Conservation (phyloP, 805 yeast species). For the Debaryomyces castellii region DNA sequence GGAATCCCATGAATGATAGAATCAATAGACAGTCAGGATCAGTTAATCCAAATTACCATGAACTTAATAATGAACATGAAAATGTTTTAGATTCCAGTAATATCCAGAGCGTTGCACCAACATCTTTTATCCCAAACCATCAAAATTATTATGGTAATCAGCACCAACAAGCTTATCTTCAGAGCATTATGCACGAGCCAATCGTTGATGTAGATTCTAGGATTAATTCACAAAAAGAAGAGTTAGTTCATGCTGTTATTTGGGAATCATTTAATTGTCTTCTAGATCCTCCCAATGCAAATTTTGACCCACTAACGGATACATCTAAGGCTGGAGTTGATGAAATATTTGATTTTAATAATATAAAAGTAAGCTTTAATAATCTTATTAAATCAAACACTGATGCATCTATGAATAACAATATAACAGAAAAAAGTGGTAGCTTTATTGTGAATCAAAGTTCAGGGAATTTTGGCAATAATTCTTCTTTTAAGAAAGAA, state of each 20-base stretch:
- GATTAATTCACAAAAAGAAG: background rate
- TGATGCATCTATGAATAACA: background rate
- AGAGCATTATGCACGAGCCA: background rate
- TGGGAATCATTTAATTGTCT: background rate
- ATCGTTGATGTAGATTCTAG: background rate
- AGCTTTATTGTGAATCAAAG: too few relatives aligned
- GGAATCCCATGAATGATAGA: background rate
- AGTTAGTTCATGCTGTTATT: background rate
- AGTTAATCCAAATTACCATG: background rate
- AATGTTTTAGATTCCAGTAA: too few relatives aligned
- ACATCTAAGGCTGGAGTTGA: background rate
- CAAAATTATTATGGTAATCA: background rate
- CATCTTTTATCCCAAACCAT: too few relatives aligned
- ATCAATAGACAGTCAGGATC: background rate
- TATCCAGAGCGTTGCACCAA: too few relatives aligned
- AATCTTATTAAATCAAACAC: conserved; percentile 1
- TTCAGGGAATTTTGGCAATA: too few relatives aligned
- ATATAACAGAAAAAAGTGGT: too few relatives aligned
- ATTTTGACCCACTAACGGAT: background rate
- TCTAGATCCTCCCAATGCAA: background rate
- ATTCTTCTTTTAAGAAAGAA: too few relatives aligned
- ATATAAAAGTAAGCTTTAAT: conserved; percentile 1
- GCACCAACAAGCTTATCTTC: background rate
- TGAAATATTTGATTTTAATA: conserved; percentile 2
- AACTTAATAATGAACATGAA: background rate